Conservation (phyloP, 1,284 basidiomycete genomes). For the Heterobasidion parviporum region DNA sequence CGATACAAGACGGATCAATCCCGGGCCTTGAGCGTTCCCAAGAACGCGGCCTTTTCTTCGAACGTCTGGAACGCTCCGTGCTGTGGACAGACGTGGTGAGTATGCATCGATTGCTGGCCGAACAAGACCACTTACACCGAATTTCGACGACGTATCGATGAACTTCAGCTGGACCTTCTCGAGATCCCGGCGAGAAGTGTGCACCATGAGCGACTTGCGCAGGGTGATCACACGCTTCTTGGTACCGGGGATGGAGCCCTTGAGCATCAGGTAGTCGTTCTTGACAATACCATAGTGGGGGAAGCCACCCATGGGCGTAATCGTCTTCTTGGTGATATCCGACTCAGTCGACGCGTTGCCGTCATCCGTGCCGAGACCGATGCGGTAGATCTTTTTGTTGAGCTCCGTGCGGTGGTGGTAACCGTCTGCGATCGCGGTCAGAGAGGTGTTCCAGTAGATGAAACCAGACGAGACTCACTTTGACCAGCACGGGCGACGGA, state of each 20-base stretch:
- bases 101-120: constrained; percentile 1
- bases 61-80: constrained; percentile 94
- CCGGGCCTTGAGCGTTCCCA: constrained; percentile 83
- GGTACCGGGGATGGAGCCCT: constrained; percentile 90
- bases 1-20: constrained; percentile 34
- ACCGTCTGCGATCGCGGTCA: constrained; percentile 53
- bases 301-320: constrained; percentile 99
- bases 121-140: constrained; percentile 53
- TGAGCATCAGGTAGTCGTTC: constrained; percentile 97
- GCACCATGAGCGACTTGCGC: constrained; percentile 83
- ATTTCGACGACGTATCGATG: constrained; percentile 97
- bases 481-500: constrained; percentile 99
- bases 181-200: constrained; percentile 82
- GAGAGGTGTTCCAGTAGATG: constrained; percentile 1
- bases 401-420: constrained; percentile 98
- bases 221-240: constrained; percentile 97
- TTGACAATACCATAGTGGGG: constrained; percentile 98
- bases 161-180: constrained; percentile 99
- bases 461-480: constrained; percentile 44
- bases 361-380: constrained; percentile 77
- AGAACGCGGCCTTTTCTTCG: constrained; percentile 93
- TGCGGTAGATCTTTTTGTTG: constrained; percentile 99
- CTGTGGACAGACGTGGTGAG: constrained; percentile 29
- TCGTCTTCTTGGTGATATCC: constrained; percentile 89
- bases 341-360: constrained; percentile 90